Conservation (phyloP, 2,329 filamentous ascomycete species). For the Alternaria gaisen region DNA sequence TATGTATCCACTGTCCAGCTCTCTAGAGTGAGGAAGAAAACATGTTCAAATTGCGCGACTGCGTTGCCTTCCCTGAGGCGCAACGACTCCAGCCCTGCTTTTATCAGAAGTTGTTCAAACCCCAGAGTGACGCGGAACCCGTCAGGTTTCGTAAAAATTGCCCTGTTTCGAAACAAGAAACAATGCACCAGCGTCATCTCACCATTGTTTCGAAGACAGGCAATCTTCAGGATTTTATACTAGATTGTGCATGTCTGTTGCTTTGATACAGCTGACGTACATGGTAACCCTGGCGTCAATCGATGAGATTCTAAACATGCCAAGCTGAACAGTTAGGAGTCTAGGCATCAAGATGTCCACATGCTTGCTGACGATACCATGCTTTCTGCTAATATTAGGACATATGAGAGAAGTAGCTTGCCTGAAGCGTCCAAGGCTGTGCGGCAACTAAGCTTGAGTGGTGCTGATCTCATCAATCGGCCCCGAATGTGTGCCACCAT, state of each 20-base stretch:
- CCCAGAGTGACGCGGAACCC: not conserved
- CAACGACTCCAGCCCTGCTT: not conserved
- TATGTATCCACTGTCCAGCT: not conserved
- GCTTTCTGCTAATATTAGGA: conserved; percentile 23
- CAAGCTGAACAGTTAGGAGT: not conserved
- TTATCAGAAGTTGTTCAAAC: not conserved
- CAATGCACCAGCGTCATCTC: conserved; percentile 9
- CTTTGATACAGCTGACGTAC: conserved; percentile 10
- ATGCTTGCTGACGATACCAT: conserved; percentile 10
- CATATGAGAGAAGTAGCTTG: conserved; percentile 8
- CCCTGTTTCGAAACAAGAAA: conserved; percentile 19
- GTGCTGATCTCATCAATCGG: conserved; percentile 20
- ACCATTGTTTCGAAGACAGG: conserved; percentile 15
- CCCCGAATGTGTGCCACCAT: conserved; percentile 21
- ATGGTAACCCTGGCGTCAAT: conserved; percentile 7
- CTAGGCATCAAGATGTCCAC: conserved; percentile 3
- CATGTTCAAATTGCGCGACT: not conserved
- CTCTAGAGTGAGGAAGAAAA: not conserved
- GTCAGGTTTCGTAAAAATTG: conserved; percentile 8
- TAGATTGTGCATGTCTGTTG: not conserved
- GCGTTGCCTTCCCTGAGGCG: not conserved
- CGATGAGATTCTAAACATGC: conserved; percentile 2
- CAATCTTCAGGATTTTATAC: not conserved
- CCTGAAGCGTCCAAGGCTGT: conserved; percentile 20
- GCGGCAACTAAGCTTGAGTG: conserved; percentile 17